Percentiles rank a stretch among this genome's conserved stretches.
phyloP scores from a whole-genome alignment of 2,329 filamentous ascomycete species.

The Trichoderma atrobrunneum region DNA sequence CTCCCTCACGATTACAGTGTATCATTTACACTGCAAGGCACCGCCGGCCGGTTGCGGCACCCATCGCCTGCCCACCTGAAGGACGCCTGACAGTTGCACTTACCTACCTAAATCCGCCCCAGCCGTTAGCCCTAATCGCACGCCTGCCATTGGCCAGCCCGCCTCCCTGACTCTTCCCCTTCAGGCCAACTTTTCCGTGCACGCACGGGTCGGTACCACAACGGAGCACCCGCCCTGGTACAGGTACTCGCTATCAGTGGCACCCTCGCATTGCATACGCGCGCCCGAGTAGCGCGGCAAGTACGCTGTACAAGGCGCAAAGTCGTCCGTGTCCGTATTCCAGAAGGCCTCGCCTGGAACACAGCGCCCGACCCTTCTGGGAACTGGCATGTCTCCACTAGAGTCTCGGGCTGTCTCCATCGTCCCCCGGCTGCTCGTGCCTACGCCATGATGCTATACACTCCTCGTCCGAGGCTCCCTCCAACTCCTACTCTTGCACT shows the following conservation, averaged over 20 bases:
- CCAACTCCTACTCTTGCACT: conserved; percentile 12
- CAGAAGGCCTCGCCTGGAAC: conserved; percentile 15
- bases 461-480: conserved; percentile 9
- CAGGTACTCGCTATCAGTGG: not conserved
- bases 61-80: not conserved
- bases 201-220: not conserved
- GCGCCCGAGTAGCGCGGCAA: not conserved
- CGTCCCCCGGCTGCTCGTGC: conserved; percentile 1
- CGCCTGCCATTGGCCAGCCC: conserved; percentile 7
- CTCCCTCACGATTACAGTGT: not conserved
- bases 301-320: not conserved
- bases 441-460: conserved; percentile 19
- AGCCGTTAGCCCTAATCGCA: conserved; percentile 18
- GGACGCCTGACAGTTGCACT: conserved; percentile 14
- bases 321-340: not conserved
- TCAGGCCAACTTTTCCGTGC: not conserved
- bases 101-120: not conserved
- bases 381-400: conserved; percentile 18
- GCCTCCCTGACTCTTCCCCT: not conserved
- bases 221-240: not conserved
- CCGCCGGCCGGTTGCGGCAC: conserved; percentile 13
- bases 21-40: conserved; percentile 14
- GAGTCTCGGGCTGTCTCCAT: conserved; percentile 13
- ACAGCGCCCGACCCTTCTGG: conserved; percentile 1
- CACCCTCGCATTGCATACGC: not conserved